phyloP scores from a whole-genome alignment of 192 early-diverging fungal species.

The Cetraspora pellucida region DNA sequence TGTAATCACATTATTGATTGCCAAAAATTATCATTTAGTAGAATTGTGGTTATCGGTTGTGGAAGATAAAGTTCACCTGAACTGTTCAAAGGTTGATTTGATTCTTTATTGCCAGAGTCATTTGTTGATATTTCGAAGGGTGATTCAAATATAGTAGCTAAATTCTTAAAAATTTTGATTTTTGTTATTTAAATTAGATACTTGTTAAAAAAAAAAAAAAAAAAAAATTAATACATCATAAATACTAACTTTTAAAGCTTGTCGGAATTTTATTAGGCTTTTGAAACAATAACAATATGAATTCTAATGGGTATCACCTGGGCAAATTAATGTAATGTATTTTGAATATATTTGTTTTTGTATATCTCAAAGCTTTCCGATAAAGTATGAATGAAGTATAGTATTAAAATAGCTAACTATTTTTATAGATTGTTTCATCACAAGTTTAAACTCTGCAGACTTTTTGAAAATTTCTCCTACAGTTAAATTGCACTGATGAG shows the following conservation, averaged over 20 bases:
- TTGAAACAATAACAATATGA: slow-evolving; percentile 13
- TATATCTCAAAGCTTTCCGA: slow-evolving; percentile 10
- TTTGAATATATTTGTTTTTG: slow-evolving; percentile 9
- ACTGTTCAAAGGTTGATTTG: no score
- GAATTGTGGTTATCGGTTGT: background rate
- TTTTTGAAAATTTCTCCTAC: slow-evolving; percentile 27
- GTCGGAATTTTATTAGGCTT: background rate
- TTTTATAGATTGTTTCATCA: background rate
- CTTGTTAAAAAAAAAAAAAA: no score
- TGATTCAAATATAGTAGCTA: no score
- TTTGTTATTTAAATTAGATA: no score
- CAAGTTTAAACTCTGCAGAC: background rate
- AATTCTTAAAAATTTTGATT: no score
- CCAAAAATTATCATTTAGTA: slow-evolving; percentile 2
- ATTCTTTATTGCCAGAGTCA: no score
- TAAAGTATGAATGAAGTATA: slow-evolving; percentile 25
- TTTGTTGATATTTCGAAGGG: no score
- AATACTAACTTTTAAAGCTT: slow-evolving; percentile 4
- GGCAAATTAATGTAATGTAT: background rate
- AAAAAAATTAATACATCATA: no score
- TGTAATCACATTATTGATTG: background rate
- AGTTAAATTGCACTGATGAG: slow-evolving; percentile 4
- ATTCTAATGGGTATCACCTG: slow-evolving; percentile 17
- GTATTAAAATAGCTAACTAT: slow-evolving; percentile 5
- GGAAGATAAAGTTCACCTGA: no score